Evolutionary conservation across 2,329 filamentous ascomycete genomes (phyloP).

Genomic region (Alternaria conjuncta): DNA sequence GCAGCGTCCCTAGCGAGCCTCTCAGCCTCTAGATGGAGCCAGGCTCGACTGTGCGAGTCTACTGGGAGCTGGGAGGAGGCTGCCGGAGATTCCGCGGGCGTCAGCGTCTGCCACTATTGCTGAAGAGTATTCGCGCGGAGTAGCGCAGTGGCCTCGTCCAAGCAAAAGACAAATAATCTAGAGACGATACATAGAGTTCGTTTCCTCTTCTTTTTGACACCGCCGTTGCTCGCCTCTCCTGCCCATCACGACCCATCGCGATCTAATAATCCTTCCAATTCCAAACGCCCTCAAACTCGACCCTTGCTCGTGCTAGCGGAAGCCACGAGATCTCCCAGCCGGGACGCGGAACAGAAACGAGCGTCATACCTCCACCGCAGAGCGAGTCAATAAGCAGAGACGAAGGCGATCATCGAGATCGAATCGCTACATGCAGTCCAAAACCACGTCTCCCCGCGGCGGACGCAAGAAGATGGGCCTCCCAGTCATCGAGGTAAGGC

Average conservation of each 20-base stretch:
- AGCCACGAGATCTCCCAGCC: constrained; percentile 29
- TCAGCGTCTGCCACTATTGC: constrained; percentile 19
- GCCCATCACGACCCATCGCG: constrained; percentile 1
- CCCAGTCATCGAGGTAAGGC: constrained; percentile 45
- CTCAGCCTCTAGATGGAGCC: constrained; percentile 18
- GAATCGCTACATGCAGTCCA: constrained; percentile 25
- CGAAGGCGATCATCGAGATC: constrained; percentile 2
- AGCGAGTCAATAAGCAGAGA: constrained; percentile 10
- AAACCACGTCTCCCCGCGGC: constrained; percentile 18
- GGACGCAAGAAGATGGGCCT: constrained; percentile 34
- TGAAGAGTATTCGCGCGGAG: constrained; percentile 21
- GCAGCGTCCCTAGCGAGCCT: constrained; percentile 18
- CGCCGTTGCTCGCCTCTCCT: background rate
- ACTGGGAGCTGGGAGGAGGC: constrained; percentile 14
- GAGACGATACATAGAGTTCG: background rate
- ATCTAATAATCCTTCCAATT: background rate
- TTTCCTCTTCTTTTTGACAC: background rate
- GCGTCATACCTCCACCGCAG: constrained; percentile 36
- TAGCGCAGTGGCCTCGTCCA: constrained; percentile 17
- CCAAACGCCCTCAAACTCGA: background rate
- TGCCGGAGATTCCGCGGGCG: constrained; percentile 26
- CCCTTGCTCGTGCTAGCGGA: constrained; percentile 16
- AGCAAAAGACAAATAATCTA: constrained; percentile 11
- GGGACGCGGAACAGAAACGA: constrained; percentile 25
- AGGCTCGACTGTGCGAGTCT: constrained; percentile 9